Conservation (phyloP, 495 filamentous ascomycete genomes). For the Monascus purpureus region DNA sequence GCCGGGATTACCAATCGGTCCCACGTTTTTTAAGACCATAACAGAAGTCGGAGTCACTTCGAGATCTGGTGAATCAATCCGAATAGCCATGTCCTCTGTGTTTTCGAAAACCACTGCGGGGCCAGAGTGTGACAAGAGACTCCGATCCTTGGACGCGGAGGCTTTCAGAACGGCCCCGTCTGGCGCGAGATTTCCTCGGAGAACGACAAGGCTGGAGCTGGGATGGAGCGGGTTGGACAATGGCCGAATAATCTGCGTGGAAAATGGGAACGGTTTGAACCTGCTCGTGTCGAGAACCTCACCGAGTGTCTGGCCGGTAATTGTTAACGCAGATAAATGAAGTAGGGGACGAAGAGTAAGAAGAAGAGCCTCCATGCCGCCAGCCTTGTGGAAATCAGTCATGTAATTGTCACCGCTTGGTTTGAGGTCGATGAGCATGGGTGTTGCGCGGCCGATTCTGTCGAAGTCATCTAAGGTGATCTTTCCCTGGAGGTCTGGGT, state of each 20-base stretch:
- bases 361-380: conserved; percentile 47
- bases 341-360: conserved; percentile 43
- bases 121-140: conserved; percentile 37
- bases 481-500: conserved; percentile 36
- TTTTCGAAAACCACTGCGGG: conserved; percentile 45
- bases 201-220: conserved; percentile 37
- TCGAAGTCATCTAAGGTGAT: conserved; percentile 46
- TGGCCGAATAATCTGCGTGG: conserved; percentile 34
- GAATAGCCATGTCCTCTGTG: conserved; percentile 38
- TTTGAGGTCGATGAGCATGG: conserved; percentile 51
- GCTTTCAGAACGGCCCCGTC: conserved; percentile 49
- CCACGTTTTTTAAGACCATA: conserved; percentile 45
- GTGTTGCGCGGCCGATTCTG: conserved; percentile 43
- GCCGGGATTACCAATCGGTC: conserved; percentile 49
- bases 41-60: conserved; percentile 38
- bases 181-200: conserved; percentile 42
- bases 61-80: conserved; percentile 43
- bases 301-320: conserved; percentile 46
- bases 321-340: conserved; percentile 39
- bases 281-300: conserved; percentile 34
- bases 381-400: conserved; percentile 56
- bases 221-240: conserved; percentile 40
- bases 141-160: conserved; percentile 41
- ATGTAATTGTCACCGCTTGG: conserved; percentile 58
- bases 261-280: conserved; percentile 27